A percentile compares a stretch with the other conserved stretches of the same genome.
phyloP scores from a whole-genome alignment of 2,329 filamentous ascomycete genomes.

The Nemania abortiva region DNA sequence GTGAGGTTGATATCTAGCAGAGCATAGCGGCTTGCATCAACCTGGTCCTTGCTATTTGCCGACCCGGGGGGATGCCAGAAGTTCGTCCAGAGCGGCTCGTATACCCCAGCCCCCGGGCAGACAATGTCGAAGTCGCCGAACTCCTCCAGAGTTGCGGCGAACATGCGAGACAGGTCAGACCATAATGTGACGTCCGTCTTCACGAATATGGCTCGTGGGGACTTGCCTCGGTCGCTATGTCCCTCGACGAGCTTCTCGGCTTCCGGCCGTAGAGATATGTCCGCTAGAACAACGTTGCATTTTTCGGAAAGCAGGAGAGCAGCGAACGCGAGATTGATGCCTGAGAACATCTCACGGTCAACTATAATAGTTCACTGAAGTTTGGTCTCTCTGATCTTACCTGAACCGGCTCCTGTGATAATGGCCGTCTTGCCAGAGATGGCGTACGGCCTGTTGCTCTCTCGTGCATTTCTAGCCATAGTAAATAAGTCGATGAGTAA shows the following conservation, averaged over 20 bases:
- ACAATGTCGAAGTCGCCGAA: constrained; percentile 26
- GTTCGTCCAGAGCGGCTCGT: constrained; percentile 19
- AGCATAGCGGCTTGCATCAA: constrained; percentile 20
- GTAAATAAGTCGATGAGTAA: background rate
- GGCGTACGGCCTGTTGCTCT: background rate
- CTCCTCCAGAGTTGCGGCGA: background rate
- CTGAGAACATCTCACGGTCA: background rate
- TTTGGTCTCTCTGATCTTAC: background rate
- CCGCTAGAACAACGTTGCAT: background rate
- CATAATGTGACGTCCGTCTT: constrained; percentile 22
- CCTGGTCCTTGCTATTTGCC: constrained; percentile 11
- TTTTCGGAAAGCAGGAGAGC: background rate
- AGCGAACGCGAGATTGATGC: background rate
- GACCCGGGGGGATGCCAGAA: constrained; percentile 28
- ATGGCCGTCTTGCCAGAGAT: background rate
- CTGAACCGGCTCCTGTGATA: background rate
- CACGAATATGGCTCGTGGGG: background rate
- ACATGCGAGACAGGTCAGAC: constrained; percentile 24
- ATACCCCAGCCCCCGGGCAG: constrained; percentile 27
- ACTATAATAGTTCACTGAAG: background rate
- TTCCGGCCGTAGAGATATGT: background rate
- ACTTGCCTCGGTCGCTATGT: background rate
- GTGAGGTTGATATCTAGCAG: constrained; percentile 25
- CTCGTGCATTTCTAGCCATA: background rate
- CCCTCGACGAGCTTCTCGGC: background rate